Percentiles rank a stretch among this genome's conserved stretches.
Conservation (phyloP, 2,329 filamentous ascomycete species). For the Fusarium duplospermum region DNA sequence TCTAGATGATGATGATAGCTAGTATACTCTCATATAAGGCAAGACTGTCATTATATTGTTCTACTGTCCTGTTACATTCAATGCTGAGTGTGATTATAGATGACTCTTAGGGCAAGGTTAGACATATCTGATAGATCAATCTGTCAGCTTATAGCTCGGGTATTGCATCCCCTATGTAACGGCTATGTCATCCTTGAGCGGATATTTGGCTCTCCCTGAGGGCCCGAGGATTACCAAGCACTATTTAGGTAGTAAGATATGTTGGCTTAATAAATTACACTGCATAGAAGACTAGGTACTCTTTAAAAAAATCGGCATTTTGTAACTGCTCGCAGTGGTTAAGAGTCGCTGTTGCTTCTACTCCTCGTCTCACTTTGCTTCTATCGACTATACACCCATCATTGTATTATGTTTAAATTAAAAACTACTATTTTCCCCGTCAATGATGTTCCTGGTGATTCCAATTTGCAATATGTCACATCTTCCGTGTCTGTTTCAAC, state of each 20-base stretch:
- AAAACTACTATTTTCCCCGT: too few relatives aligned
- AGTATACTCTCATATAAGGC: neutral
- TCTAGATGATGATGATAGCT: neutral
- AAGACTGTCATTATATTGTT: neutral
- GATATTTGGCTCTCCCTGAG: neutral
- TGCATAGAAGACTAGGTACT: too few relatives aligned
- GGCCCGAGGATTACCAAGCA: neutral
- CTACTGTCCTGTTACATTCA: neutral
- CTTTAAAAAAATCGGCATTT: too few relatives aligned
- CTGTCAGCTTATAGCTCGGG: neutral
- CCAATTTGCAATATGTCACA: too few relatives aligned
- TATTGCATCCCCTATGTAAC: neutral
- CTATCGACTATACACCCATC: too few relatives aligned
- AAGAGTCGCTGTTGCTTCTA: too few relatives aligned
- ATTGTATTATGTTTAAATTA: too few relatives aligned
- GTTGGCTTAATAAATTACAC: too few relatives aligned
- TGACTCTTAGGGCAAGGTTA: neutral
- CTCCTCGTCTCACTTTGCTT: too few relatives aligned
- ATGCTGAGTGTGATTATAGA: neutral
- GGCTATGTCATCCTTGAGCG: neutral
- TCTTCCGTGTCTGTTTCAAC: too few relatives aligned
- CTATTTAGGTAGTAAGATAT: neutral
- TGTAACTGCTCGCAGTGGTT: too few relatives aligned
- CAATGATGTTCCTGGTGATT: too few relatives aligned
- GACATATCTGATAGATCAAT: neutral